A percentile compares a stretch with the other conserved stretches of the same genome.
Conservation (phyloP, 148 eudicot genomes). For the Amaranthus hypochondriacus region DNA sequence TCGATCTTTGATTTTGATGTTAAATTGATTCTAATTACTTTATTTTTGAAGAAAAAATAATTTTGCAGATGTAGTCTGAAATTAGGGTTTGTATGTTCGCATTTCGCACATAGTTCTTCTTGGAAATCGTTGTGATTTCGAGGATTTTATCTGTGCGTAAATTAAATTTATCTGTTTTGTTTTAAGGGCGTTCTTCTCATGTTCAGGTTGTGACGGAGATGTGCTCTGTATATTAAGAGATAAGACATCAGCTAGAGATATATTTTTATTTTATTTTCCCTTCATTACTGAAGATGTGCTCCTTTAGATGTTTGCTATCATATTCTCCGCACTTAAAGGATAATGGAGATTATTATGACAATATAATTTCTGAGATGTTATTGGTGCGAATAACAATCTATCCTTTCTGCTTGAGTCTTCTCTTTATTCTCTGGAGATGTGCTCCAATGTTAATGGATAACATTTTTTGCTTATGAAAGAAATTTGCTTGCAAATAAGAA, state of each 20-base stretch:
- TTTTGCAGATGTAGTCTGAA: too few relatives aligned
- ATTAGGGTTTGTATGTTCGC: not conserved
- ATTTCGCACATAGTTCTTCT: slow-evolving; percentile 44
- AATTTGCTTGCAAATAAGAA: too few relatives aligned
- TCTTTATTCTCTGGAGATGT: slow-evolving; percentile 16
- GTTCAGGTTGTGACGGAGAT: not conserved
- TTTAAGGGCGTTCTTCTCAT: not conserved
- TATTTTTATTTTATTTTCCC: not conserved
- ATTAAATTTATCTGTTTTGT: slow-evolving; percentile 17
- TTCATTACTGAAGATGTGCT: not conserved
- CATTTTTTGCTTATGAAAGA: not conserved
- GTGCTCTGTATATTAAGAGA: slow-evolving; percentile 12
- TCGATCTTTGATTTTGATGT: not conserved
- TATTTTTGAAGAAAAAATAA: too few relatives aligned
- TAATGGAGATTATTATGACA: slow-evolving; percentile 18
- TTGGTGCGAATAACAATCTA: slow-evolving; percentile 19
- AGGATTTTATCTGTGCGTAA: slow-evolving; percentile 48
- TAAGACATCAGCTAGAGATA: slow-evolving; percentile 8
- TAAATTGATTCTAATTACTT: not conserved
- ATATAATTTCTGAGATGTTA: slow-evolving; percentile 22
- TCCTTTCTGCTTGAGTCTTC: slow-evolving; percentile 42
- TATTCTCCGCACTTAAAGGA: slow-evolving; percentile 14
- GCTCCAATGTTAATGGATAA: slow-evolving; percentile 41
- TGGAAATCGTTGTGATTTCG: slow-evolving; percentile 29
- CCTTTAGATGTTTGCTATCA: not conserved